phyloP scores from a whole-genome alignment of 768 basidiomycete species.

The Phanerodontia chrysosporium region DNA sequence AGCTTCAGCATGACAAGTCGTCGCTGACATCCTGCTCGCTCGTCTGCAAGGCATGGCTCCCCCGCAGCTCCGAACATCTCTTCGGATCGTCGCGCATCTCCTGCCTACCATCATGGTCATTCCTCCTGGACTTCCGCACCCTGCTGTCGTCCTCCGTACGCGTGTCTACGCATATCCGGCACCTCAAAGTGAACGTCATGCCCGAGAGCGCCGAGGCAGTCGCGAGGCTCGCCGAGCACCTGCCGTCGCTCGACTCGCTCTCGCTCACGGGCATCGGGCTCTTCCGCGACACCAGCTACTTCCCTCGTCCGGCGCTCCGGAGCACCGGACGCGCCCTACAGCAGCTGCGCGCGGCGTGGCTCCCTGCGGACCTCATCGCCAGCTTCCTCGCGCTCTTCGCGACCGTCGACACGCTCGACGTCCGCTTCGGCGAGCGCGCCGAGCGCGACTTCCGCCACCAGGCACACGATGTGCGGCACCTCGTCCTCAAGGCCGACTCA shows the following conservation, averaged over 20 bases:
- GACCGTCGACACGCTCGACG: not conserved
- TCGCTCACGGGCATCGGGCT: not conserved
- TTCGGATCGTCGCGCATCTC: not conserved
- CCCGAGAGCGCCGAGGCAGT: not conserved
- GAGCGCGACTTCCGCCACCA: not conserved
- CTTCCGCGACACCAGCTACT: not conserved
- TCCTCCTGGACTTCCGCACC: not conserved
- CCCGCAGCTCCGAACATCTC: slow-evolving; percentile 6
- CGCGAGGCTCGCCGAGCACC: not conserved
- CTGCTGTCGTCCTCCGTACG: not conserved
- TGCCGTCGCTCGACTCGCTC: not conserved
- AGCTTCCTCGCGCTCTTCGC: not conserved
- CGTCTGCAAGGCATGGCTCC: slow-evolving; percentile 12
- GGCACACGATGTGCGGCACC: not conserved
- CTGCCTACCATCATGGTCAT: not conserved
- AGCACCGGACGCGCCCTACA: not conserved
- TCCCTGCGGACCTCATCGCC: not conserved
- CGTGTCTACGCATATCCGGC: not conserved
- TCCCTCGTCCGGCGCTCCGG: not conserved
- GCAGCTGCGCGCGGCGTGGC: not conserved
- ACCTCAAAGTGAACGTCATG: not conserved
- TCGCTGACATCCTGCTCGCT: slow-evolving; percentile 12
- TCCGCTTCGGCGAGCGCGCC: not conserved
- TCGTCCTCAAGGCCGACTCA: not conserved
- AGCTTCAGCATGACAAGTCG: slow-evolving; percentile 4